Base-by-base conservation (phyloP, 2,329 filamentous ascomycete genomes). In the Phialocephala subalpina region DNA sequence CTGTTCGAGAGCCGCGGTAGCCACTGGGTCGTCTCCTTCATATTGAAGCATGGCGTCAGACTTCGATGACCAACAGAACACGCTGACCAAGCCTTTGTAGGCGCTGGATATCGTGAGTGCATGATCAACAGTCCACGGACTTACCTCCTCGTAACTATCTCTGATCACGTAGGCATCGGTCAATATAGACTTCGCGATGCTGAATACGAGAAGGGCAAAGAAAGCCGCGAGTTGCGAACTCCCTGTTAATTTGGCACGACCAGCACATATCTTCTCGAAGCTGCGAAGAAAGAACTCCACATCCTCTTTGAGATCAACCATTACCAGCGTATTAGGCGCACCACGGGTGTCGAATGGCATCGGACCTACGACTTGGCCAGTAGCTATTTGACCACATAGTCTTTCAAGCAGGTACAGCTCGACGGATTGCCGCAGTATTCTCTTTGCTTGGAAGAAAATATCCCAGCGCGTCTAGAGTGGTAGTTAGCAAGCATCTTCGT, bases 371-470 rank as follows among this genome's bases (percentile, higher is more conserved):
- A 72, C 29, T 12, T 67, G 56, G 1, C 69, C 69, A 11, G 63
- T 60, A 8, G 68, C 68, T 22, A 73, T 73, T 27, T 68, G 64
- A 36, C 40, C n/a, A 29, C 71, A 71, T 27, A 73, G 64, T 29
- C 67, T 63, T 40, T 73, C 71, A 1, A 73, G 61, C 6, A 73
- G 61, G 36, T 73, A 70, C 12, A 73, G 47, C 36, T 73, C 71
- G 9, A 71, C 68, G 6, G 71, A 63, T 64, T 73, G 71, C n/a
- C 71, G 67, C 2, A 73, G 62, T 7, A 73, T 49, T 20, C 47
- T 27, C 56, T 67, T 71, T 25, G 68, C 59, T 52, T 71, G 62
- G 2, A 22, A 42, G 52, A 66, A 73, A 35, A 73, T 47, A 2
- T 73, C 67, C 68, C 69, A 73, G 3, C 63, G 57, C 3, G 36